Evolutionary conservation across 208 protist genomes (phyloP).

Genomic region (Porcisia deanei): DNA sequence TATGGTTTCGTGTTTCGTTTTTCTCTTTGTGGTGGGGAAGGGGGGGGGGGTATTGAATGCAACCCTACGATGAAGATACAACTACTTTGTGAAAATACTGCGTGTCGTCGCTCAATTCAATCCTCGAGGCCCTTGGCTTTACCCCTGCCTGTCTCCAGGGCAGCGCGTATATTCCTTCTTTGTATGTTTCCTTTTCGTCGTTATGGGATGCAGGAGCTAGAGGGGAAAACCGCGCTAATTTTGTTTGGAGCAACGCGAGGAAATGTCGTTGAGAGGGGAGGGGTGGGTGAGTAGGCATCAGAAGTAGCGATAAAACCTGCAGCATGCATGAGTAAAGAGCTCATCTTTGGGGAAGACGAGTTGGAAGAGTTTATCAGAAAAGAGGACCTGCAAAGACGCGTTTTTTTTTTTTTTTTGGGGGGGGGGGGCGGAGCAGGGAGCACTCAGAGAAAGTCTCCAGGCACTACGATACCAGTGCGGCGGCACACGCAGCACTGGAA

Average conservation of each 20-base stretch:
- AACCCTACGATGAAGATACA: not conserved
- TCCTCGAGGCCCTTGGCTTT: not conserved
- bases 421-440: not conserved
- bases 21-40: not conserved
- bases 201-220: not conserved
- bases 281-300: not conserved
- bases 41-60: not conserved
- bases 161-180: not conserved
- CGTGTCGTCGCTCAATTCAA: not conserved
- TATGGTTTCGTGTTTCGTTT: not conserved
- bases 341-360: not conserved
- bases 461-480: not conserved
- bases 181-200: not conserved
- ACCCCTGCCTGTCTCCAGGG: not conserved
- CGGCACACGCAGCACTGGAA: not conserved
- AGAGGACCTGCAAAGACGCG: not conserved
- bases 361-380: not conserved
- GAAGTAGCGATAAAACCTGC: not conserved
- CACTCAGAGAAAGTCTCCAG: not conserved
- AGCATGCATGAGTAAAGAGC: not conserved
- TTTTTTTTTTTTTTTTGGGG: not conserved
- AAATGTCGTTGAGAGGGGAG: not conserved
- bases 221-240: not conserved
- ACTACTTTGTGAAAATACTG: conserved; percentile 1
- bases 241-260: not conserved